Base-by-base conservation (phyloP, 345 rosid species). In the Corchorus olitorius region DNA sequence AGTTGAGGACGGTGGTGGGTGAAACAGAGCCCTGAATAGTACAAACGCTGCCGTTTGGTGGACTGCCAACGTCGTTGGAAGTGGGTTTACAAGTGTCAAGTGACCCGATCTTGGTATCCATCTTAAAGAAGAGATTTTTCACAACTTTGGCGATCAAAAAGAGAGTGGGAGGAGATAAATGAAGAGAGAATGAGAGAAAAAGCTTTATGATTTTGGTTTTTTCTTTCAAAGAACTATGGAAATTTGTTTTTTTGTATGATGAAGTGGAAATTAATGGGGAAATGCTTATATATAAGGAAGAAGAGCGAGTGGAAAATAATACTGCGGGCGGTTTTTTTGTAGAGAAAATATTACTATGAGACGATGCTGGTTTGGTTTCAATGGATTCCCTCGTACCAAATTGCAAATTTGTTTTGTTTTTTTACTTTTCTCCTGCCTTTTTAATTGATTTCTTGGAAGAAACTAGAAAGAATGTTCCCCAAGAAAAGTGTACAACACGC, bases 61-160 rank as follows among this genome's bases (percentile, higher is more conserved):
- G 80, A 35, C 70, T 5, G 45, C 85, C 83, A 70, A 91, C 13
- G 83, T 88, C 89, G 78, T 16, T 64, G 74, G 55, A 49, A 6
- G 81, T 13, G 2, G 91, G 89, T 60, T 78, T 86, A 73, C 81
- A 79, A 14, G 83, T 33, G 73, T 81, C 89, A 14, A 88, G 58
- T 33, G 93, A 77, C 55, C 92, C 92, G 48, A 89, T 82, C 55
- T 11, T 76, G 10, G 85, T 82, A 78, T 88, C 97, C 97, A 91
- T 89, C 11, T 27, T 17, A 13, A 56, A 63, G 22, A 59, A 58
- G 8, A 46, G n/a, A 20, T 2, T 11, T 67, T 67, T 13, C 16
- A 48, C 34, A 13, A 37, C 64, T 59, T 20, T 20, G 39, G 65
- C 65, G 6, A 37, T 35, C 43, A n/a, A 60, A 20, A 35, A 15